Base-by-base conservation (phyloP, 164 flowering plant genomes). In the Liriodendron chinense region DNA sequence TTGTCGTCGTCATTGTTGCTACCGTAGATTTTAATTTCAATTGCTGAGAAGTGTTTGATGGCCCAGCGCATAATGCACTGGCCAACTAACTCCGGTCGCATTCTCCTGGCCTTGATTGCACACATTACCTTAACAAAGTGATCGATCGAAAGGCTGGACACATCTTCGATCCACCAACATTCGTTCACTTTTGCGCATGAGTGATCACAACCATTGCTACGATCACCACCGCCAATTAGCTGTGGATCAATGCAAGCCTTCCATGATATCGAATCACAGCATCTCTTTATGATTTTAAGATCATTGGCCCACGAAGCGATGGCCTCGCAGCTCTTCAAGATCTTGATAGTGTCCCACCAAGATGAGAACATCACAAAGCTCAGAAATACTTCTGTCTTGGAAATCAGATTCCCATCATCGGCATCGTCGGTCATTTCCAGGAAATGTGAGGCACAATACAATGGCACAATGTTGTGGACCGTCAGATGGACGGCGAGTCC, bases 91-190 rank as follows among this genome's bases (percentile, higher is more conserved):
- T 72, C 82, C 28, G 82, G 20, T 75, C 61, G 80, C 75, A 84
- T 76, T 47, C 87, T 82, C 74, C 73, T 81, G 12, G 57, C 65
- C 70, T 86, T 85, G 26, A 85, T 65, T 2, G 74, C 75, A 14
- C 64, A 74, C n/a, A 86, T 78, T 65, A 85, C 86, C 75, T 75
- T 74, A 2, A 79, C 73, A 43, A 88, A 86, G 74, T 86, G 86
- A 77, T 87, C 88, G 16, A 84, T 84, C 56, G 83, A 72, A 23
- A 86, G 87, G 20, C 12, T 0, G 12, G 84, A 81, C 6, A 88
- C 84, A 78, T 88, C 91, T 76, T 86, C 83, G 76, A 88, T 81
- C 89, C 91, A 86, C 89, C 89, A 85, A 23, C 14, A 7, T 68
- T 68, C 70, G 6, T 10, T 43, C 49, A n/a, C 34, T 43, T 28